A percentile compares a stretch with the other conserved stretches of the same genome.
These are phyloP conservation scores for Diaporthe ilicicola DNA, from an alignment of 2,329 filamentous ascomycete species.

Conservation along the genomic window DNA sequence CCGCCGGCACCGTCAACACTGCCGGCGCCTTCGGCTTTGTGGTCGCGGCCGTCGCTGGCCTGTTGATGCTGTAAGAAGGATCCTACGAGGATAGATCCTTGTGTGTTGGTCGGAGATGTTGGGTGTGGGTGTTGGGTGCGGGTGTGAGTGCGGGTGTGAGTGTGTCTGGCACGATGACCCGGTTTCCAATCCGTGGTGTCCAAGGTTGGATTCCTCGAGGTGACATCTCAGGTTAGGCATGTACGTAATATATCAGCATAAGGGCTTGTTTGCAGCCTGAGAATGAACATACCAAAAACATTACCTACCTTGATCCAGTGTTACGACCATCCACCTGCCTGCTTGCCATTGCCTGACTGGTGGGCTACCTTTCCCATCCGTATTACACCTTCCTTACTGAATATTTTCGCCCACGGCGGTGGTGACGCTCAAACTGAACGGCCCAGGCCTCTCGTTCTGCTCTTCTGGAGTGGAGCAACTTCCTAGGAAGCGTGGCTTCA, in stretches of 20 bases:
- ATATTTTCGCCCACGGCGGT: not conserved
- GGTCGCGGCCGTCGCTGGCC: constrained; percentile 16
- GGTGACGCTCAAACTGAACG: not conserved
- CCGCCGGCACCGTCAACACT: constrained; percentile 11
- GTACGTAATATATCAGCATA: constrained; percentile 13
- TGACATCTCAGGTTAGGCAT: constrained; percentile 1
- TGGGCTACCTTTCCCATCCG: not conserved
- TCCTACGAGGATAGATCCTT: not conserved
- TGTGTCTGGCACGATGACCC: not conserved
- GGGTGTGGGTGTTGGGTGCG: too few relatives aligned
- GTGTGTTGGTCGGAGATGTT: not conserved
- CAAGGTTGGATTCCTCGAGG: not conserved
- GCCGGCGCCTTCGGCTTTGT: constrained; percentile 20
- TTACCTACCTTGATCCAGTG: not conserved
- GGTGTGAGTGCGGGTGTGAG: not conserved
- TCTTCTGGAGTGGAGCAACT: not conserved
- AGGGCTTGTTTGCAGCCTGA: not conserved
- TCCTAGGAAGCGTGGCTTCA: not conserved
- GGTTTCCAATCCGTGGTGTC: not conserved
- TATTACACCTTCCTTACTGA: not conserved
- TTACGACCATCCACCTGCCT: not conserved
- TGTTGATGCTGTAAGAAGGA: constrained; percentile 25
- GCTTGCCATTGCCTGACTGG: not conserved
- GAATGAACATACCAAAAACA: constrained; percentile 1
- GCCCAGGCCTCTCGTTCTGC: not conserved